A percentile compares a stretch with the other conserved stretches of the same genome.
Conservation (phyloP, 495 filamentous ascomycete species). For the Aspergillus carlsbadensis region DNA sequence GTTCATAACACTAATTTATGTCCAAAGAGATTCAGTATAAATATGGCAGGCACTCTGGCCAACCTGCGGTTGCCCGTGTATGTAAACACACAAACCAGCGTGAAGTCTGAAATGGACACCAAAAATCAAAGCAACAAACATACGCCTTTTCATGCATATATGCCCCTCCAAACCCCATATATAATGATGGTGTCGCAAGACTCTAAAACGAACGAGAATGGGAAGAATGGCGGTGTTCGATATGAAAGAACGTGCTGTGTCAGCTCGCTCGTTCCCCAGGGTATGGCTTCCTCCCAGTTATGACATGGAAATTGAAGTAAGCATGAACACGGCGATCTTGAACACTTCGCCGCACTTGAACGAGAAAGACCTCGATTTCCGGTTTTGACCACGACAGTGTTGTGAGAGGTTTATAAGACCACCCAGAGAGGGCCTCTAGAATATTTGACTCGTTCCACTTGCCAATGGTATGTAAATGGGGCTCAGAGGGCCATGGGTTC, state of each 20-base stretch:
- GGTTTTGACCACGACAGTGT: constrained; percentile 46
- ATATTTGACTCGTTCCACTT: constrained; percentile 42
- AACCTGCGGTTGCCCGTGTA: not conserved
- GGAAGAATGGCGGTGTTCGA: not conserved
- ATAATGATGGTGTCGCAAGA: not conserved
- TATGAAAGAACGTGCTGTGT: not conserved
- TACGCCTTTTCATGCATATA: too few relatives aligned
- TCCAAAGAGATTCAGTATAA: too few relatives aligned
- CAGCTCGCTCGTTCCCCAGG: constrained; percentile 17
- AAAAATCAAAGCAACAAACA: too few relatives aligned
- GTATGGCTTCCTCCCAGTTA: constrained; percentile 54
- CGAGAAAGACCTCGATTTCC: constrained; percentile 58
- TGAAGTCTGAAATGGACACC: not conserved
- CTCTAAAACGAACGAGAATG: not conserved
- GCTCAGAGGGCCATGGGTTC: constrained; percentile 60
- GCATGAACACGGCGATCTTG: constrained; percentile 54
- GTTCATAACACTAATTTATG: too few relatives aligned
- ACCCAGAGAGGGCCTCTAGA: constrained; percentile 43
- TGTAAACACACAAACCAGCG: not conserved
- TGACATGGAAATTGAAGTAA: constrained; percentile 53
- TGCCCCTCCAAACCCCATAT: too few relatives aligned
- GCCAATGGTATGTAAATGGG: constrained; percentile 48
- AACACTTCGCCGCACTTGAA: constrained; percentile 56
- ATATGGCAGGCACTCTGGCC: not conserved
- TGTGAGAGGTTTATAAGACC: constrained; percentile 46